Percentiles rank a stretch among this genome's conserved stretches.
Conservation (phyloP, 2,329 filamentous ascomycete species). For the Venturia effusa region DNA sequence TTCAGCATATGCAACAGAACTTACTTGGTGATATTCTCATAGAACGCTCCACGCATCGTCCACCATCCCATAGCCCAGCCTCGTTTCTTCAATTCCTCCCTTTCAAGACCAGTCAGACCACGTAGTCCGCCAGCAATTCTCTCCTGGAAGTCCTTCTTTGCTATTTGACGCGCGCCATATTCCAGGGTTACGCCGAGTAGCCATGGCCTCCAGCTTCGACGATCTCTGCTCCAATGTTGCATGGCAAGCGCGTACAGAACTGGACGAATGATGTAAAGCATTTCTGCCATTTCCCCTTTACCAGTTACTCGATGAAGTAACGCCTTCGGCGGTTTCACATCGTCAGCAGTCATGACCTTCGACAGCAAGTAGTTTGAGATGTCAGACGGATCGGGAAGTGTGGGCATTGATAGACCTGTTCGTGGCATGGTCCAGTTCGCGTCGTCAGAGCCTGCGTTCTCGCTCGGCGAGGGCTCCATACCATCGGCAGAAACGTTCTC, state of each 20-base stretch:
- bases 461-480: slow-evolving; percentile 26
- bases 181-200: slow-evolving; percentile 75
- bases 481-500: slow-evolving; percentile 29
- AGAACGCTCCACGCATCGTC: slow-evolving; percentile 92
- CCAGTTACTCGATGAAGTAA: slow-evolving; percentile 67
- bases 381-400: slow-evolving; percentile 67
- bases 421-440: slow-evolving; percentile 79
- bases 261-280: slow-evolving; percentile 84
- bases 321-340: slow-evolving; percentile 83
- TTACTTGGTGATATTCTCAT: slow-evolving; percentile 74
- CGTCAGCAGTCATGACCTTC: slow-evolving; percentile 87
- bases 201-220: slow-evolving; percentile 86
- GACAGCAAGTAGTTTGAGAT: slow-evolving; percentile 80
- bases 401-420: slow-evolving; percentile 76
- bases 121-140: slow-evolving; percentile 59
- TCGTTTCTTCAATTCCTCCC: slow-evolving; percentile 77
- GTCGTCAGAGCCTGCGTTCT: slow-evolving; percentile 28
- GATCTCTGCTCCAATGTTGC: slow-evolving; percentile 59
- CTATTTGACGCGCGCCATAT: slow-evolving; percentile 77
- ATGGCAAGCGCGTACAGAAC: slow-evolving; percentile 78
- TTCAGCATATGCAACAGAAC: slow-evolving; percentile 15
- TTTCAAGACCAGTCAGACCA: slow-evolving; percentile 72
- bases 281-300: slow-evolving; percentile 73
- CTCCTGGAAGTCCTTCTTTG: slow-evolving; percentile 53
- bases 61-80: slow-evolving; percentile 93